phyloP scores from a whole-genome alignment of 129 eudicot genomes.

The Pulicaria dysenterica region DNA sequence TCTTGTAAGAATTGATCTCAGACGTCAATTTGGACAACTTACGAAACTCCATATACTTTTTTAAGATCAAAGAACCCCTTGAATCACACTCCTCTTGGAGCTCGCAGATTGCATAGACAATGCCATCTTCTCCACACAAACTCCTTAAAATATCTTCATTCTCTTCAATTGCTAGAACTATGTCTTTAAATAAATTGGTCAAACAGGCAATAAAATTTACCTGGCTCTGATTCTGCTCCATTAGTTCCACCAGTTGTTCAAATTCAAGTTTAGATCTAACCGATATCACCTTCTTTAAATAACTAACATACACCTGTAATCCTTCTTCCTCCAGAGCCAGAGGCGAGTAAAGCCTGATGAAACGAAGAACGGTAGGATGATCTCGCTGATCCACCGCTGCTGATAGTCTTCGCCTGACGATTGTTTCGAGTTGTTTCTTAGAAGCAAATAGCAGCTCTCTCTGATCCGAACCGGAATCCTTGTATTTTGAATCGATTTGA shows the following conservation, averaged over 20 bases:
- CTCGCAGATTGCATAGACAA: constrained; percentile 85
- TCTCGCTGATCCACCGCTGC: constrained; percentile 64
- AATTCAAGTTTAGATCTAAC: constrained; percentile 67
- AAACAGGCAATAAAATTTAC: constrained; percentile 73
- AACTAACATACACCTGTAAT: constrained; percentile 66
- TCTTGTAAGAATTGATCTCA: constrained; percentile 76
- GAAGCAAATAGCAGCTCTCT: constrained; percentile 58
- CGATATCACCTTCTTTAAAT: constrained; percentile 69
- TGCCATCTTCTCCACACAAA: constrained; percentile 87
- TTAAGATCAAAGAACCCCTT: constrained; percentile 65
- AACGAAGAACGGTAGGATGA: constrained; percentile 55
- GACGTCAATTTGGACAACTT: constrained; percentile 63
- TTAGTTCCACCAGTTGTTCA: constrained; percentile 66
- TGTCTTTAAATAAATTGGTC: constrained; percentile 81
- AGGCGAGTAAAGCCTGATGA: constrained; percentile 62
- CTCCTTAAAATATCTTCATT: constrained; percentile 70
- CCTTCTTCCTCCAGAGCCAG: constrained; percentile 86
- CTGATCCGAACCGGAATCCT: constrained; percentile 62
- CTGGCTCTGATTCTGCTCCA: constrained; percentile 46
- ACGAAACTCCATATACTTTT: constrained; percentile 82
- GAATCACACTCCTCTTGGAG: constrained; percentile 93
- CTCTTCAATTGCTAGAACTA: constrained; percentile 76
- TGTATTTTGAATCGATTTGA: constrained; percentile 55
- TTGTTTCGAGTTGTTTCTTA: constrained; percentile 62
- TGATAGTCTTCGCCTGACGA: constrained; percentile 46